Evolutionary conservation across 768 basidiomycete species (phyloP).

Genomic region (Calocera cornea): DNA sequence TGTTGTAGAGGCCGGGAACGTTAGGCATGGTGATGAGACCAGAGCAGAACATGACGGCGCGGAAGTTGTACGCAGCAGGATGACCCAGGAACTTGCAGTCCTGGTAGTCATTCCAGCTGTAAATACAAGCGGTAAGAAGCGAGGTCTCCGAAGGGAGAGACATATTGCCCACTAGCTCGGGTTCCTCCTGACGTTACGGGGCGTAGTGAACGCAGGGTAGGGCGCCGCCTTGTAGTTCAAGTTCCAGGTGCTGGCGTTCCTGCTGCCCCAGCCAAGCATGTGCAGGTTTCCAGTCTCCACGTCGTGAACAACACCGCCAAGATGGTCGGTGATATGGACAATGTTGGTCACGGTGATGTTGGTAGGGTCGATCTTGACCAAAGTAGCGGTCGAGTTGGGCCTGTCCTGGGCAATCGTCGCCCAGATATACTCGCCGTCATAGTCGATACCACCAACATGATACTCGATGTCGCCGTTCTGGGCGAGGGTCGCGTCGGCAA

Average conservation of each 20-base stretch:
- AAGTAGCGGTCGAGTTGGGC: conserved; percentile 1
- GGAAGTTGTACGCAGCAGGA: conserved; percentile 1
- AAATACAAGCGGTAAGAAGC: no score
- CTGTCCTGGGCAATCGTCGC: conserved; percentile 6
- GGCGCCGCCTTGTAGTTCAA: background rate
- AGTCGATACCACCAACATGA: conserved; percentile 9
- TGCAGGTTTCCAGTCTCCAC: background rate
- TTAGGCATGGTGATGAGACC: conserved; percentile 10
- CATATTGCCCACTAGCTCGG: no score
- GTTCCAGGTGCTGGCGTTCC: conserved; percentile 6
- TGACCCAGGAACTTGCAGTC: conserved; percentile 14
- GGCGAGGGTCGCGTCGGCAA: conserved; percentile 11
- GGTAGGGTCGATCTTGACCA: conserved; percentile 7
- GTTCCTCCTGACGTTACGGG: background rate
- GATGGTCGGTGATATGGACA: conserved; percentile 5
- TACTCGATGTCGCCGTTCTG: conserved; percentile 4
- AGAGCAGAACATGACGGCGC: conserved; percentile 8
- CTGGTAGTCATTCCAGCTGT: conserved; percentile 9
- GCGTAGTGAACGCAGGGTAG: background rate
- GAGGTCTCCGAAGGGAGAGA: no score
- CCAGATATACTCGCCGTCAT: conserved; percentile 11
- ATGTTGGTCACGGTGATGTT: conserved; percentile 2
- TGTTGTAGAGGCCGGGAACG: no score
- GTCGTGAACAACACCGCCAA: conserved; percentile 4
- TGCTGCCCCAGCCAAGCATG: conserved; percentile 6